Evolutionary conservation across 1,284 basidiomycete genomes (phyloP).

Genomic region (Cryptococcus sp.): DNA sequence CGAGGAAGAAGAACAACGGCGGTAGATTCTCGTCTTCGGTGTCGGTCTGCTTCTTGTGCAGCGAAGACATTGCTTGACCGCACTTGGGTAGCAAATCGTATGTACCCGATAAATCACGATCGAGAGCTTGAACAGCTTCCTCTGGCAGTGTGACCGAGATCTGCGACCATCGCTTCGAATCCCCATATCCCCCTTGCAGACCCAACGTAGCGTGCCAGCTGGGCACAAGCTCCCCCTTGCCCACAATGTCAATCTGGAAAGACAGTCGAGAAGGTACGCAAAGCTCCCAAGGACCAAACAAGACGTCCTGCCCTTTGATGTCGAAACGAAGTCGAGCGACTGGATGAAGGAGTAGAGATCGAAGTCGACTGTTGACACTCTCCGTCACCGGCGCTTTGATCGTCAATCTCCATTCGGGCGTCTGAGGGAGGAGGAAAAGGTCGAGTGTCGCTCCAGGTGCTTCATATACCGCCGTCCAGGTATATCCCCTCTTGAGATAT

Average conservation of each 20-base stretch:
- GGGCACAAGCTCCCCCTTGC: slow-evolving; percentile 65
- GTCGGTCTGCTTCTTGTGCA: slow-evolving; percentile 61
- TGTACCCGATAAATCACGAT: slow-evolving; percentile 71
- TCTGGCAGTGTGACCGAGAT: slow-evolving; percentile 59
- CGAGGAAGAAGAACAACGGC: slow-evolving; percentile 73
- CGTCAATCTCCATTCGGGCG: slow-evolving; percentile 81
- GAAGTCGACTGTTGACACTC: slow-evolving; percentile 73
- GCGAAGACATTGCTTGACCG: slow-evolving; percentile 79
- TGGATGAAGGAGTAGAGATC: slow-evolving; percentile 66
- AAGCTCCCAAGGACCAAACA: slow-evolving; percentile 74
- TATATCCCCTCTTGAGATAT: slow-evolving; percentile 78
- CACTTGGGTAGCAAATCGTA: slow-evolving; percentile 79
- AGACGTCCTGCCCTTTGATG: slow-evolving; percentile 47
- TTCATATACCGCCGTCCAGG: slow-evolving; percentile 77
- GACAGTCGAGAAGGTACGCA: slow-evolving; percentile 62
- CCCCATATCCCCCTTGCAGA: slow-evolving; percentile 62
- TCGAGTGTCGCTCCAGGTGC: slow-evolving; percentile 68
- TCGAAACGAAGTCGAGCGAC: slow-evolving; percentile 64
- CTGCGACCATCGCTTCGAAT: slow-evolving; percentile 62
- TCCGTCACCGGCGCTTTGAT: slow-evolving; percentile 62
- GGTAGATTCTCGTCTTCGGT: slow-evolving; percentile 52
- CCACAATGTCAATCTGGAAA: slow-evolving; percentile 60
- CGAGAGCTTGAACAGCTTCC: slow-evolving; percentile 55
- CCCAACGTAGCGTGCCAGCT: slow-evolving; percentile 82
- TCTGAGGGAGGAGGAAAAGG: slow-evolving; percentile 66